These are phyloP conservation scores for Sambucus nigra DNA, from an alignment of 129 eudicot species.

Conservation along the genomic window DNA sequence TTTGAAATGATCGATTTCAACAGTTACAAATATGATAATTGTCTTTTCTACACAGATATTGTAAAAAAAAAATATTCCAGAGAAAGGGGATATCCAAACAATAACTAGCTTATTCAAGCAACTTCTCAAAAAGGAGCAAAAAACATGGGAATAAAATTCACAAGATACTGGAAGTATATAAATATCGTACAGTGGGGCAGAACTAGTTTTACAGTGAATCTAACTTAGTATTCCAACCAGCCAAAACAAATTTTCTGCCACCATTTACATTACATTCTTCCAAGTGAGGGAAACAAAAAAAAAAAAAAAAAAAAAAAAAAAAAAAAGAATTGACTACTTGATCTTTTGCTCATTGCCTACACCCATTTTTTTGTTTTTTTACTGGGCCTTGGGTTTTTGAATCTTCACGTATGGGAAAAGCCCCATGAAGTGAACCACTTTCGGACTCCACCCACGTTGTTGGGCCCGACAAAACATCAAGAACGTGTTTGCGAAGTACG, in stretches of 20 bases:
- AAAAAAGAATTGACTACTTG: conserved; percentile 6
- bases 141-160: too few relatives aligned
- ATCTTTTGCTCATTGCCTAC: not conserved
- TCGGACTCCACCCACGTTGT: conserved; percentile 71
- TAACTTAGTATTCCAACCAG: conserved; percentile 1
- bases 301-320: not conserved
- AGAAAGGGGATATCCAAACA: too few relatives aligned
- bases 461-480: conserved; percentile 93
- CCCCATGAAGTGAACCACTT: conserved; percentile 52
- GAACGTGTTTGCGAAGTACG: conserved; percentile 72
- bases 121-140: too few relatives aligned
- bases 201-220: conserved; percentile 8
- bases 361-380: too few relatives aligned
- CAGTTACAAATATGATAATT: too few relatives aligned
- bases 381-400: conserved; percentile 60
- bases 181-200: conserved; percentile 9
- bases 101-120: too few relatives aligned
- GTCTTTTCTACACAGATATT: too few relatives aligned
- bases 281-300: conserved; percentile 9
- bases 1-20: too few relatives aligned
- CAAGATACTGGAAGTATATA: not conserved
- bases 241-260: conserved; percentile 13
- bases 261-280: conserved; percentile 25
- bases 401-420: conserved; percentile 74
- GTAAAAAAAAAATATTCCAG: too few relatives aligned